Percentiles rank a stretch among this genome's conserved stretches.
phyloP scores from a whole-genome alignment of 768 basidiomycete genomes.

The Clavulina sp. region DNA sequence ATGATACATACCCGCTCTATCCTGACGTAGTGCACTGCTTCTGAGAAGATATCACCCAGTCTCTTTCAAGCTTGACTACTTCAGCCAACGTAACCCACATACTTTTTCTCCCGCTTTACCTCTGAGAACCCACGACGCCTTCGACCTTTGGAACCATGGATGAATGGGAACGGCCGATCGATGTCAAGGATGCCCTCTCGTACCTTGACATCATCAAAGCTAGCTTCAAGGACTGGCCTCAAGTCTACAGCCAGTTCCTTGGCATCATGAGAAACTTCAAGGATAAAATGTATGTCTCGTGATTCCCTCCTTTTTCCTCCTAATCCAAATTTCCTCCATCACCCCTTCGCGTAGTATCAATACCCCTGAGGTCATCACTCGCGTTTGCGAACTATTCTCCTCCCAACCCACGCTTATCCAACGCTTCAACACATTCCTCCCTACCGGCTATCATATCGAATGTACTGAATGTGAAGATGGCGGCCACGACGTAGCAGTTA shows the following conservation, averaged over 20 bases:
- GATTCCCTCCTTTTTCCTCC: background rate
- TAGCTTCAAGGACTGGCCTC: constrained; percentile 15
- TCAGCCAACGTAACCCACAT: too few relatives aligned
- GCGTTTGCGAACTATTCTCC: constrained; percentile 81
- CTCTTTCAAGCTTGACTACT: too few relatives aligned
- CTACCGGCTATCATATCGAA: background rate
- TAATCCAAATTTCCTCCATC: background rate
- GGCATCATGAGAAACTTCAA: constrained; percentile 79
- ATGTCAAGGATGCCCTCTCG: constrained; percentile 15
- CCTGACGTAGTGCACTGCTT: too few relatives aligned
- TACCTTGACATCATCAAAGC: constrained; percentile 20
- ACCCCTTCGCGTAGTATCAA: constrained; percentile 51
- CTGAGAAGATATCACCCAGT: too few relatives aligned
- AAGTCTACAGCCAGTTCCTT: constrained; percentile 14
- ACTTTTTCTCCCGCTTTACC: too few relatives aligned
- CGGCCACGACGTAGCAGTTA: background rate
- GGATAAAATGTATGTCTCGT: constrained; percentile 57
- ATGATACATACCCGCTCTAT: too few relatives aligned
- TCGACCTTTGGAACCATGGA: too few relatives aligned
- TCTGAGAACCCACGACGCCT: too few relatives aligned
- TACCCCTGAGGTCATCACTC: constrained; percentile 90
- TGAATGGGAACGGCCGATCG: constrained; percentile 7
- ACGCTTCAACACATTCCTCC: background rate
- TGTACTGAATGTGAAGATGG: background rate
- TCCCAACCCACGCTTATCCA: background rate